phyloP scores from a whole-genome alignment of 352 stramenopile species.

The Pythium sukuiense region DNA sequence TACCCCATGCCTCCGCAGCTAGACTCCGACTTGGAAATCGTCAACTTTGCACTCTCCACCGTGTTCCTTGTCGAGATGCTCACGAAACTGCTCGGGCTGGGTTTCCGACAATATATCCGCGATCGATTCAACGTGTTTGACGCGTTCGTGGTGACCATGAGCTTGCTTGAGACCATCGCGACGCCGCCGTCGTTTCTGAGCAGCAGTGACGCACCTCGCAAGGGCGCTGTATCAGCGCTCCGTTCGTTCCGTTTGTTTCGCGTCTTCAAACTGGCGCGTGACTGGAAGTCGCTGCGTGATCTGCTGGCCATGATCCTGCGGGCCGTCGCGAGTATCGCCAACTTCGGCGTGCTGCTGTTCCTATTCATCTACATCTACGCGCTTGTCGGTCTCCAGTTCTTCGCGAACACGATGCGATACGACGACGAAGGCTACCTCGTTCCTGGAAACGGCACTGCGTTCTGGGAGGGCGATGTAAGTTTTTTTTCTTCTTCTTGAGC shows the following conservation, averaged over 20 bases:
- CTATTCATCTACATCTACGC: constrained; percentile 96
- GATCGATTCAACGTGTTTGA: constrained; percentile 88
- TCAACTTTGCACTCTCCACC: constrained; percentile 79
- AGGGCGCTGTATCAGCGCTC: constrained; percentile 79
- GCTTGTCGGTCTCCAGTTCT: constrained; percentile 91
- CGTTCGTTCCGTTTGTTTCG: constrained; percentile 90
- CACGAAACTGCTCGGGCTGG: constrained; percentile 86
- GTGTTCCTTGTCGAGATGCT: constrained; percentile 77
- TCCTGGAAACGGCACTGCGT: constrained; percentile 41
- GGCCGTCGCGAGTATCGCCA: constrained; percentile 91
- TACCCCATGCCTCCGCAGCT: constrained; percentile 66
- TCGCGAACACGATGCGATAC: constrained; percentile 94
- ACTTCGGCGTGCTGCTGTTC: constrained; percentile 93
- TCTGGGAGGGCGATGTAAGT: constrained; percentile 60
- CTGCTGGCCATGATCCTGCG: constrained; percentile 90
- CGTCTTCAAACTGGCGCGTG: constrained; percentile 93
- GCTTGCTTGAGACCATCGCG: constrained; percentile 65
- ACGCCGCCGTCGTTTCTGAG: constrained; percentile 77
- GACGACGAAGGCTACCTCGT: constrained; percentile 74
- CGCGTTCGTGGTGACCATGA: constrained; percentile 81
- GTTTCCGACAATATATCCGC: constrained; percentile 62
- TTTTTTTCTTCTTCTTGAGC: not conserved
- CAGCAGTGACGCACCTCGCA: constrained; percentile 41
- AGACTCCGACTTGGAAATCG: constrained; percentile 59
- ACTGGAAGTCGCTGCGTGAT: constrained; percentile 91